These are phyloP conservation scores for Talaromyces sp. DNA, from an alignment of 2,329 filamentous ascomycete genomes.

Conservation along the genomic window DNA sequence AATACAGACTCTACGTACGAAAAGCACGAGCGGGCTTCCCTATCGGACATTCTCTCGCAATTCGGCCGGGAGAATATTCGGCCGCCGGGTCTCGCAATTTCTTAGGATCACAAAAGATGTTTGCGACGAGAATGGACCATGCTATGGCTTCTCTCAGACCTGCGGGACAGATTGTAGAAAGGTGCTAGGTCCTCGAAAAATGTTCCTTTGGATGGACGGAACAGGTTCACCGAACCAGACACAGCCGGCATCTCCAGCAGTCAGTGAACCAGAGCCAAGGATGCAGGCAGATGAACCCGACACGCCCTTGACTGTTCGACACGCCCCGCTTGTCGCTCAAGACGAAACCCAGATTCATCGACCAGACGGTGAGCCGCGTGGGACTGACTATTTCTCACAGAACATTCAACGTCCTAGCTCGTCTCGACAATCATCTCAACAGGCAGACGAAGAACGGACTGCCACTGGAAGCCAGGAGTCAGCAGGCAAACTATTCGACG, in stretches of 20 bases:
- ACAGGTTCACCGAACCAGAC: neutral
- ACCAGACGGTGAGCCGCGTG: neutral
- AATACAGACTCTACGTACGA: conserved; percentile 16
- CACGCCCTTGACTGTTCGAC: conserved; percentile 17
- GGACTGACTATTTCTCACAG: conserved; percentile 15
- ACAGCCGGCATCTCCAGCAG: conserved; percentile 1
- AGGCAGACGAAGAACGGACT: conserved; percentile 14
- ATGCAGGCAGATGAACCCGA: conserved; percentile 13
- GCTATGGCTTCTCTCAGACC: conserved; percentile 59
- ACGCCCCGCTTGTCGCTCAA: neutral
- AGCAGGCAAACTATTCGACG: conserved; percentile 10
- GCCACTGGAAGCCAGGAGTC: conserved; percentile 9
- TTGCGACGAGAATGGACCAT: conserved; percentile 58
- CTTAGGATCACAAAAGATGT: conserved; percentile 48
- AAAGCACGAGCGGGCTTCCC: conserved; percentile 19
- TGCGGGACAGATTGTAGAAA: conserved; percentile 61
- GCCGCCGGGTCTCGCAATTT: conserved; percentile 47
- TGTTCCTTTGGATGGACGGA: conserved; percentile 15
- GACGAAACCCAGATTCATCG: neutral
- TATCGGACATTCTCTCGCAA: conserved; percentile 24
- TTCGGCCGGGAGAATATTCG: conserved; percentile 35
- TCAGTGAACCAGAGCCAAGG: conserved; percentile 2
- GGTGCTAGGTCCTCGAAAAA: conserved; percentile 25
- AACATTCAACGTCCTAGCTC: neutral
- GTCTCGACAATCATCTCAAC: neutral